phyloP scores from a whole-genome alignment of 129 eudicot genomes.

The Arctium lappa region DNA sequence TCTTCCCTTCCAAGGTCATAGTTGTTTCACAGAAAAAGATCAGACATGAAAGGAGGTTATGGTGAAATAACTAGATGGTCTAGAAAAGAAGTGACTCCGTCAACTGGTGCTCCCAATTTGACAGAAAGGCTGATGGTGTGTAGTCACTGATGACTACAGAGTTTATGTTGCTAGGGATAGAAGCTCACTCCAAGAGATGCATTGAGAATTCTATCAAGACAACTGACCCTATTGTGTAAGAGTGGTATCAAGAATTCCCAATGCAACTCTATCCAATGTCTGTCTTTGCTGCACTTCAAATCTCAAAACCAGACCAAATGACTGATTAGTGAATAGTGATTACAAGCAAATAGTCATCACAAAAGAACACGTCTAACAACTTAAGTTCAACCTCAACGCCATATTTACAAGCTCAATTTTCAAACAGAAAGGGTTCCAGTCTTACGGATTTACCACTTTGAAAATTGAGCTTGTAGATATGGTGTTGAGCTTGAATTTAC shows the following conservation, averaged over 20 bases:
- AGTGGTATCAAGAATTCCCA: neutral
- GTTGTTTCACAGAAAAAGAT: neutral
- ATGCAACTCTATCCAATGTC: neutral
- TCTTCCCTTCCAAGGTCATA: neutral
- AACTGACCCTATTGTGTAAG: neutral
- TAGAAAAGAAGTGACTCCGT: neutral
- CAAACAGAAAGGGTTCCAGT: neutral
- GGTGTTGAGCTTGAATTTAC: neutral
- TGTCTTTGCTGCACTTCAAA: neutral
- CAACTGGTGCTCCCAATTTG: neutral
- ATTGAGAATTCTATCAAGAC: neutral
- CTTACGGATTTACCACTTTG: neutral
- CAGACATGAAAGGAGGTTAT: neutral
- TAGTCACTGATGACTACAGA: neutral
- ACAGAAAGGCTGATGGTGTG: neutral
- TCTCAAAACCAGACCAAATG: neutral
- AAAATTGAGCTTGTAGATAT: neutral
- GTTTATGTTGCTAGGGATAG: slow-evolving; percentile 1
- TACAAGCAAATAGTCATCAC: neutral
- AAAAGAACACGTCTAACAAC: neutral
- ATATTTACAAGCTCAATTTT: neutral
- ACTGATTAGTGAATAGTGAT: neutral
- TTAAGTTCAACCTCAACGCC: neutral
- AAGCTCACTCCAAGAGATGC: neutral
- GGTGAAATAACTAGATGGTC: neutral